These are phyloP conservation scores for Lachancea quebecensis DNA, from an alignment of 805 yeast genomes.

Conservation along the genomic window DNA sequence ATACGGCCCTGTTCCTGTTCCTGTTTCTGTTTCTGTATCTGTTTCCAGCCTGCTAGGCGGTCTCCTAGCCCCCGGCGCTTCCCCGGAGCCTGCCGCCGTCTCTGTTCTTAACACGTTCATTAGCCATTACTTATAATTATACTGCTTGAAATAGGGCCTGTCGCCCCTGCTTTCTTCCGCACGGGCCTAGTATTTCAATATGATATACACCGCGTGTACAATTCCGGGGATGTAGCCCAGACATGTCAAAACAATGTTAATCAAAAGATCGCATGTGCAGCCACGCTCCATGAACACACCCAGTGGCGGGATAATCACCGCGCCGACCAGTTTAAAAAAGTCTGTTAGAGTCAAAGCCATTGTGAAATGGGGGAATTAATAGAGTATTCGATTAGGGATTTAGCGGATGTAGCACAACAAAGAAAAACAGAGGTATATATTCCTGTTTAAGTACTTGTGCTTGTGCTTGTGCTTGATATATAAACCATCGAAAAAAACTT, in stretches of 20 bases:
- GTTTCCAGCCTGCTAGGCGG: no score
- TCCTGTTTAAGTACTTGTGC: no score
- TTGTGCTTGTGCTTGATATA: no score
- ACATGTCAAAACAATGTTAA: slow-evolving; percentile 53
- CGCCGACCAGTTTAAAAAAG: slow-evolving; percentile 4
- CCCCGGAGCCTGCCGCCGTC: neutral
- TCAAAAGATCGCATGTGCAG: slow-evolving; percentile 29
- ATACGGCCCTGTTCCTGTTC: no score
- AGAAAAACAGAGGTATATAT: no score
- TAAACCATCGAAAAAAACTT: no score
- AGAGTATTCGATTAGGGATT: neutral
- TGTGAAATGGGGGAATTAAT: neutral
- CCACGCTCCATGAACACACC: slow-evolving; percentile 54
- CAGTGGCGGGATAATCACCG: slow-evolving; percentile 48
- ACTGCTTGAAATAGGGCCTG: neutral
- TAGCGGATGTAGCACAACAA: neutral
- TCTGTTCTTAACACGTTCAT: neutral
- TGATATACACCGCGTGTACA: slow-evolving; percentile 52
- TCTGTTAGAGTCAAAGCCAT: slow-evolving; percentile 8
- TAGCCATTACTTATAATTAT: slow-evolving; percentile 3
- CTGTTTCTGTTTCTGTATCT: no score
- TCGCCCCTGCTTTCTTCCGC: neutral
- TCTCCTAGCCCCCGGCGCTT: no score
- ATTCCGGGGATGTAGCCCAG: slow-evolving; percentile 72
- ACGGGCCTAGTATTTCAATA: slow-evolving; percentile 23